These are phyloP conservation scores for Pigoraptor vietnamica DNA, from an alignment of 78 protist genomes.

Conservation along the genomic window DNA sequence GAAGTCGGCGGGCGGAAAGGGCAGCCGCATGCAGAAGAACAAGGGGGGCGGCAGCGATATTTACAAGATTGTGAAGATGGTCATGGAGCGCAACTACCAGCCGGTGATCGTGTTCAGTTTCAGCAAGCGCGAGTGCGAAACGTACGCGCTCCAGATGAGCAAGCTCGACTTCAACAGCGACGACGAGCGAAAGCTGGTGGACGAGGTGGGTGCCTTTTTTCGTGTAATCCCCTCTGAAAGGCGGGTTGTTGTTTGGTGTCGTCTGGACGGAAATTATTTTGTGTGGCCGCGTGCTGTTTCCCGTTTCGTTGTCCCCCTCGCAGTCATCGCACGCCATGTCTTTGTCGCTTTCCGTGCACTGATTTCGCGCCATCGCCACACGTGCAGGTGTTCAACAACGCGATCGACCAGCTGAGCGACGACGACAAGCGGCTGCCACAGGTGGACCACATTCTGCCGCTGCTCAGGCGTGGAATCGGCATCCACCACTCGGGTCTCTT, in stretches of 20 bases:
- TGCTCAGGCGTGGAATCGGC: constrained; percentile 83
- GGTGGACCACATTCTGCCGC: constrained; percentile 15
- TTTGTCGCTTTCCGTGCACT: too few relatives aligned
- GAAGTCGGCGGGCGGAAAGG: background rate
- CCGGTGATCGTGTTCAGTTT: constrained; percentile 71
- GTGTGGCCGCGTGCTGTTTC: too few relatives aligned
- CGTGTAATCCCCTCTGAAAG: too few relatives aligned
- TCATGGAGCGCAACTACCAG: constrained; percentile 57
- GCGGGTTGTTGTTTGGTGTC: too few relatives aligned
- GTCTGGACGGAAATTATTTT: too few relatives aligned
- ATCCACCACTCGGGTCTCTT: constrained; percentile 96
- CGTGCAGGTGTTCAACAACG: constrained; percentile 68
- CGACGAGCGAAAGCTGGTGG: constrained; percentile 46
- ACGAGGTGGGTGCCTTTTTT: too few relatives aligned
- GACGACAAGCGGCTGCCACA: constrained; percentile 33
- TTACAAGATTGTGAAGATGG: constrained; percentile 72
- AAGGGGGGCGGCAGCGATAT: constrained; percentile 46
- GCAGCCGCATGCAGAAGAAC: background rate
- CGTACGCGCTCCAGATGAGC: constrained; percentile 24
- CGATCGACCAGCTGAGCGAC: constrained; percentile 63
- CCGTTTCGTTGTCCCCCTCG: too few relatives aligned
- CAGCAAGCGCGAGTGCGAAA: constrained; percentile 67
- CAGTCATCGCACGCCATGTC: constrained; percentile 27
- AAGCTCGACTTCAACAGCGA: constrained; percentile 58
- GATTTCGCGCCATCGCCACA: too few relatives aligned